phyloP scores from a whole-genome alignment of 345 rosid genomes.

The Bruguiera sexangula region DNA sequence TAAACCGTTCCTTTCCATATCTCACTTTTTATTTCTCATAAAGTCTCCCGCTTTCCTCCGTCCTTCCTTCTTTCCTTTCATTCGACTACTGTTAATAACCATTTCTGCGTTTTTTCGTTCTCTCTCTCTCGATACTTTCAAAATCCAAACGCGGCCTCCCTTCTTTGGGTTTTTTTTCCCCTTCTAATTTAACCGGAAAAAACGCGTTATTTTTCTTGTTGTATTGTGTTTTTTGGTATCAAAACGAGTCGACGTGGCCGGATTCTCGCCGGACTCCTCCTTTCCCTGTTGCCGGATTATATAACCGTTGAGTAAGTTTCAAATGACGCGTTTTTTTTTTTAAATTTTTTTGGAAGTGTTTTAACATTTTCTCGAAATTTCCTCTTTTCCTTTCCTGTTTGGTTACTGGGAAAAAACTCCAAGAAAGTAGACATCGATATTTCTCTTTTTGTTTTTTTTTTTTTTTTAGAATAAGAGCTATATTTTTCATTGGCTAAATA shows the following conservation, averaged over 20 bases:
- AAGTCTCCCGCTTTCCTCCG: neutral
- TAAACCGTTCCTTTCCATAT: conserved; percentile 6
- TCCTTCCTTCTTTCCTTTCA: neutral
- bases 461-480: neutral
- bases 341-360: neutral
- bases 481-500: neutral
- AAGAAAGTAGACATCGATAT: neutral
- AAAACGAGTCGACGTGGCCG: neutral
- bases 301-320: neutral
- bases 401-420: conserved; percentile 18
- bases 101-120: neutral
- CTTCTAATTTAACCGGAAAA: neutral
- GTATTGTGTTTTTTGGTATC: no score
- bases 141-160: neutral
- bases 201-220: no score
- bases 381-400: conserved; percentile 6
- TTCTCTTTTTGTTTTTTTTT: neutral
- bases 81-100: neutral
- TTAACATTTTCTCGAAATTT: neutral
- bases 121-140: neutral
- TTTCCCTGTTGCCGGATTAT: conserved; percentile 4
- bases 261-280: neutral
- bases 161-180: neutral
- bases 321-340: neutral
- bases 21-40: neutral